A percentile compares a stretch with the other conserved stretches of the same genome.
These are phyloP conservation scores for Sugiyamaella novakii DNA, from an alignment of 1,139 yeast species.

Conservation along the genomic window DNA sequence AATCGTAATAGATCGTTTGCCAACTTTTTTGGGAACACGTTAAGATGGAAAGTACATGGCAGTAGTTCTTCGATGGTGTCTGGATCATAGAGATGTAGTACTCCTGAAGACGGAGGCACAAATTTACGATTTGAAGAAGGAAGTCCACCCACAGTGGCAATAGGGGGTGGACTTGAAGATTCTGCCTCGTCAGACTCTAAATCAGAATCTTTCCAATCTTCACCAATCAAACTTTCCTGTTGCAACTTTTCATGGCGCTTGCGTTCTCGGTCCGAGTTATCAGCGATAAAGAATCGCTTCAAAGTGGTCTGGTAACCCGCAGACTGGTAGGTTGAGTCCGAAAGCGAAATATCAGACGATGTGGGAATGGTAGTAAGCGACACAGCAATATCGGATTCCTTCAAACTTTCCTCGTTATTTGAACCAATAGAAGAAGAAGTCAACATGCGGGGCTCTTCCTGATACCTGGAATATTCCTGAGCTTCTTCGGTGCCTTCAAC, in stretches of 20 bases:
- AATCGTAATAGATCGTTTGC: slow-evolving; percentile 50
- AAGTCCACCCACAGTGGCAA: slow-evolving; percentile 4
- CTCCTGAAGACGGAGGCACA: slow-evolving; percentile 5
- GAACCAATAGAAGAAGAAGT: not conserved
- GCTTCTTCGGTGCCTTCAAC: not conserved
- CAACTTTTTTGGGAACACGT: slow-evolving; percentile 54
- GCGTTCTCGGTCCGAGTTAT: slow-evolving; percentile 7
- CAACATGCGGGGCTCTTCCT: not conserved
- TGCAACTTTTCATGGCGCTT: slow-evolving; percentile 9
- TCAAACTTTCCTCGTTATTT: not conserved
- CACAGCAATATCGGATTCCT: not conserved
- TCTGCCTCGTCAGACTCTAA: not conserved
- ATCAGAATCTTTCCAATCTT: slow-evolving; percentile 16
- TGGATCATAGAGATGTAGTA: slow-evolving; percentile 20
- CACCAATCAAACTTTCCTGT: slow-evolving; percentile 3
- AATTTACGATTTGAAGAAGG: not conserved
- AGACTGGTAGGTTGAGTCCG: not conserved
- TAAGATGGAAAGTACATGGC: slow-evolving; percentile 53
- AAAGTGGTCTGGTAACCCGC: slow-evolving; percentile 30
- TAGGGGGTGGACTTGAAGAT: not conserved
- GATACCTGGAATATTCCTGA: not conserved
- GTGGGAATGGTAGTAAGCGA: not conserved
- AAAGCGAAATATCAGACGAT: too few relatives aligned
- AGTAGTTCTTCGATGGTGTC: slow-evolving; percentile 35
- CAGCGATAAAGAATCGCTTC: slow-evolving; percentile 21